Evolutionary conservation across 2,329 filamentous ascomycete genomes (phyloP), one percentile per base, ranked within the genome.

Genomic region (Hymenoscyphus infarciens): DNA sequence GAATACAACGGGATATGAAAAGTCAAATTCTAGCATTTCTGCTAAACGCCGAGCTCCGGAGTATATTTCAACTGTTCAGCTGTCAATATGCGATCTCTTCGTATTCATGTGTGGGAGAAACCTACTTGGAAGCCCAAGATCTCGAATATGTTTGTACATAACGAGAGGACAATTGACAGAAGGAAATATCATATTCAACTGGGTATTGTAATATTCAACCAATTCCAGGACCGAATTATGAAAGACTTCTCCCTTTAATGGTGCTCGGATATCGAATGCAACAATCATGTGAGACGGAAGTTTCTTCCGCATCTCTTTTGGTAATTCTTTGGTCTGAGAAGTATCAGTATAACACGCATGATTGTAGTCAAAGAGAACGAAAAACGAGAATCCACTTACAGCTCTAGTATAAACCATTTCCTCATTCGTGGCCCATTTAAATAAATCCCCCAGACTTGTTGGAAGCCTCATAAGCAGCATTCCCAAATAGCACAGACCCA

Each of bases 401-500:
- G 89, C 88, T 68, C 85, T 81, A 55, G 89, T 82, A 74, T 89
- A 98, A 0, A 89, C 82, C 29, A 98, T 81, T 61, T 89, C 83
- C 56, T 87, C 87, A 62, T 79, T 79, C 56, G 82, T 83, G 16
- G 84, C 85, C 87, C 90, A 96, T 54, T 79, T 78, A 60, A 82
- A 82, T 13, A 98, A 75, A 67, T 96, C 90, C 11, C 86, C 88
- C 7, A 94, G 78, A 25, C 87, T 86, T n/a, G 91, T 81, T 0
- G 93, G 92, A 61, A 95, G 80, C 61, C 89, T 86, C 68, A 97
- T 79, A 29, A 97, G 79, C 55, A 95, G 71, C 42, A 86, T 86
- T 1, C 86, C 93, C 38, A 97, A 76, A 76, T 97, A 97, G 72
- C 90, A 92, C 11, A 97, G 74, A 1, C 82, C 87, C 59, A 98